Evolutionary conservation across 768 basidiomycete genomes (phyloP).

Genomic region (Trametes punicea): DNA sequence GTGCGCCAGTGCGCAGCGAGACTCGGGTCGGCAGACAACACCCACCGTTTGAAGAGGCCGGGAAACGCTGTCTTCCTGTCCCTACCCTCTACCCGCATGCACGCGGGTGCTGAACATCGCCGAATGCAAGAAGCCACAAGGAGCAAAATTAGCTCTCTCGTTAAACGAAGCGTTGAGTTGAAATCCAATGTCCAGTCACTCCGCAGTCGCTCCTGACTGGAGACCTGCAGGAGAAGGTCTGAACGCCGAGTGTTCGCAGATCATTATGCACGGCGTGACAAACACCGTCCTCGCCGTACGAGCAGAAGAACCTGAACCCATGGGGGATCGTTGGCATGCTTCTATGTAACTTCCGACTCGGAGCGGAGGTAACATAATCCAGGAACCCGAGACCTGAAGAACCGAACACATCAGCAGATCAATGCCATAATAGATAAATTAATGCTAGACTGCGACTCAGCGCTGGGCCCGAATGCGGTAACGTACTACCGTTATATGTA

Average conservation of each 20-base stretch:
- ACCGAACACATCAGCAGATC: not conserved
- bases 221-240: not conserved
- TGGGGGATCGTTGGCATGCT: conserved; percentile 1
- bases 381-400: not conserved
- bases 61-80: too few relatives aligned
- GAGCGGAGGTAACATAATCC: conserved; percentile 14
- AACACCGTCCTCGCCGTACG: too few relatives aligned
- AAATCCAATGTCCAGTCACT: not conserved
- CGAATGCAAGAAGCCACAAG: too few relatives aligned
- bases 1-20: too few relatives aligned
- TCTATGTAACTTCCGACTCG: conserved; percentile 2
- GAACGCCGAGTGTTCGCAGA: conserved; percentile 3
- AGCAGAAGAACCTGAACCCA: too few relatives aligned
- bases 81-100: too few relatives aligned
- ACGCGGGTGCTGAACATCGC: too few relatives aligned
- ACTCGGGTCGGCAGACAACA: too few relatives aligned
- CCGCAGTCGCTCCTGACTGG: not conserved
- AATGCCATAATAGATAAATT: not conserved
- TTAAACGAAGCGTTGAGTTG: not conserved
- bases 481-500: too few relatives aligned
- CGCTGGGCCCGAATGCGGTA: too few relatives aligned
- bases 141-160: too few relatives aligned
- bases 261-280: not conserved
- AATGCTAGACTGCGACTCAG: not conserved
- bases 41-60: too few relatives aligned